Conservation (phyloP, 768 basidiomycete species). For the Russula sp. region DNA sequence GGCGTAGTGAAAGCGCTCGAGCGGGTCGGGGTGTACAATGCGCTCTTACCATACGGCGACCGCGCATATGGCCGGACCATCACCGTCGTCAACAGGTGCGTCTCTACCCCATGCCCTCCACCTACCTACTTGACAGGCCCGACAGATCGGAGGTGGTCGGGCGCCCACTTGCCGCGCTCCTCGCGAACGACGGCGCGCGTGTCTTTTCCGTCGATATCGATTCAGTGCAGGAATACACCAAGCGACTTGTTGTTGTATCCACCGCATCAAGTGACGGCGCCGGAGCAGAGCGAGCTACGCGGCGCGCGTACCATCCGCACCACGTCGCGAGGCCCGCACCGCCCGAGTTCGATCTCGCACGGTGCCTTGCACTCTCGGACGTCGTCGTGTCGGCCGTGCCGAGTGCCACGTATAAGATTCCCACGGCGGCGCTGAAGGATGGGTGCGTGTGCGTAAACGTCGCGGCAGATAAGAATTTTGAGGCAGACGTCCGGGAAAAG, state of each 20-base stretch:
- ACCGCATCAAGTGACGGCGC: background rate
- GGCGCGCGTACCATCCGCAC: constrained; percentile 68
- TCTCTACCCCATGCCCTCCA: background rate
- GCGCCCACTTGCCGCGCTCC: constrained; percentile 88
- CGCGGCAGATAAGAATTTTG: constrained; percentile 94
- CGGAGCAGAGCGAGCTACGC: constrained; percentile 13
- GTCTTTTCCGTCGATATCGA: constrained; percentile 96
- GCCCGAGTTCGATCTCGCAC: constrained; percentile 58
- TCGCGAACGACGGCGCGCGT: constrained; percentile 94
- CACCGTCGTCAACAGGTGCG: constrained; percentile 89
- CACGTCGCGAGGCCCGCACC: constrained; percentile 65
- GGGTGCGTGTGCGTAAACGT: constrained; percentile 94
- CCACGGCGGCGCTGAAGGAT: constrained; percentile 85
- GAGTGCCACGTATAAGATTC: constrained; percentile 74
- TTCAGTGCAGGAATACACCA: constrained; percentile 95
- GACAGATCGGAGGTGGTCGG: constrained; percentile 93
- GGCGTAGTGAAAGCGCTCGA: constrained; percentile 96
- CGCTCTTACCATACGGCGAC: constrained; percentile 86
- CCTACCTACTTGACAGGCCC: background rate
- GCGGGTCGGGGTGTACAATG: constrained; percentile 88
- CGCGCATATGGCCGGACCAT: constrained; percentile 90
- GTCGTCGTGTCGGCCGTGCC: constrained; percentile 96
- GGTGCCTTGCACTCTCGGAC: constrained; percentile 81
- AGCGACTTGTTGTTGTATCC: constrained; percentile 53
- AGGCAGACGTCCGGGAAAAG: constrained; percentile 87